Conservation (phyloP, 805 yeast species). For the Suhomyces kilbournensis region DNA sequence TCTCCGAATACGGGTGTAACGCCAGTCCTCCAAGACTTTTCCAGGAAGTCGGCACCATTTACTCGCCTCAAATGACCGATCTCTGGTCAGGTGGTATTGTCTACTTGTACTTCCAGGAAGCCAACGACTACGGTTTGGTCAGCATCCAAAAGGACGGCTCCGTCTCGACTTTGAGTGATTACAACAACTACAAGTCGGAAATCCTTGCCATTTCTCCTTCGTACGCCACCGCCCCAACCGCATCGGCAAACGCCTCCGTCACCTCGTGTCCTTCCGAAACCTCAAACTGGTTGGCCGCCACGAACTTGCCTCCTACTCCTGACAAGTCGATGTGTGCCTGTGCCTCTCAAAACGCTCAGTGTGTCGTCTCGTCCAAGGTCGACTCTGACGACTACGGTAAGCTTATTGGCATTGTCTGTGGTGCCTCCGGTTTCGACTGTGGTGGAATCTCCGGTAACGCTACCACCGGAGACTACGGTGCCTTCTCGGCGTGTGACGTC, state of each 20-base stretch:
- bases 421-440: constrained; percentile 25
- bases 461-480: constrained; percentile 40
- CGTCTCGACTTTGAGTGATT: constrained; percentile 65
- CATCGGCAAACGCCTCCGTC: constrained; percentile 23
- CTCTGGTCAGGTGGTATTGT: constrained; percentile 92
- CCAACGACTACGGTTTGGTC: constrained; percentile 73
- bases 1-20: constrained; percentile 84
- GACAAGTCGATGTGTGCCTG: constrained; percentile 36
- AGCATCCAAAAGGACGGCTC: constrained; percentile 41
- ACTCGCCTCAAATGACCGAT: constrained; percentile 67
- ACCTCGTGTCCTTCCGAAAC: constrained; percentile 36
- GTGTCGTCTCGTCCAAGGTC: constrained; percentile 33
- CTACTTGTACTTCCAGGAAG: constrained; percentile 79
- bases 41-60: constrained; percentile 67
- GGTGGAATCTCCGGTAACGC: constrained; percentile 37
- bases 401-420: constrained; percentile 36
- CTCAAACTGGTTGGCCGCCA: constrained; percentile 36
- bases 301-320: constrained; percentile 44
- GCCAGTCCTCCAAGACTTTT: constrained; percentile 65
- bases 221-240: constrained; percentile 26
- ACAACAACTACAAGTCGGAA: constrained; percentile 58
- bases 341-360: constrained; percentile 29
- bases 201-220: constrained; percentile 55
- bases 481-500: constrained; percentile 37
- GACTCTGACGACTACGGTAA: constrained; percentile 30